These are phyloP conservation scores for Sordariomycetes sp. DNA, from an alignment of 2,329 filamentous ascomycete genomes.

Conservation along the genomic window DNA sequence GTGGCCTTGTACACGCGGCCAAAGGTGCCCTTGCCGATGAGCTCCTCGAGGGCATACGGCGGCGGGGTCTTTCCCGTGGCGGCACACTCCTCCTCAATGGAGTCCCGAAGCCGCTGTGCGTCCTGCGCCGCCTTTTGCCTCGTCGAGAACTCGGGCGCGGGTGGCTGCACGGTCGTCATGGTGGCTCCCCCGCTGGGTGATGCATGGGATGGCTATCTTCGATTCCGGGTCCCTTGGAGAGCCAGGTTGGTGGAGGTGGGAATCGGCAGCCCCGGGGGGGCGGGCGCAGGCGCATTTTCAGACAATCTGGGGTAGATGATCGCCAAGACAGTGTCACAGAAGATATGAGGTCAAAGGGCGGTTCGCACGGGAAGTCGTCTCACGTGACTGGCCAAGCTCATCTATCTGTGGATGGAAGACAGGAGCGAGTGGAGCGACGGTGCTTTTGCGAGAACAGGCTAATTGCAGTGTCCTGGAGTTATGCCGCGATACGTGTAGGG, in stretches of 20 bases:
- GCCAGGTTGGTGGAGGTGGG: neutral
- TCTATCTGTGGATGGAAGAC: neutral
- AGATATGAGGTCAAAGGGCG: neutral
- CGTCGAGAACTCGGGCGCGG: neutral
- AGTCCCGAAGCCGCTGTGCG: neutral
- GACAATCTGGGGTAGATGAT: neutral
- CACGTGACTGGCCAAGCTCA: neutral
- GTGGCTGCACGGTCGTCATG: neutral
- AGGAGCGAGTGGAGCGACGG: neutral
- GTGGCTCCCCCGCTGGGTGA: neutral
- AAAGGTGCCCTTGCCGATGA: conserved; percentile 67
- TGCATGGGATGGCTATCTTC: neutral
- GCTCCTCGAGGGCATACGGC: conserved; percentile 54
- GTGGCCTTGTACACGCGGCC: conserved; percentile 63
- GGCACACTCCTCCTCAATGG: neutral
- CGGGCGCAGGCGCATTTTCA: neutral
- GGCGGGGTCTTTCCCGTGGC: neutral
- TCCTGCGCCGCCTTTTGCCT: conserved; percentile 2
- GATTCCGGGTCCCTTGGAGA: neutral
- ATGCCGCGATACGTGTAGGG: too few relatives aligned
- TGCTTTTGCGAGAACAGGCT: neutral
- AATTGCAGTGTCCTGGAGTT: neutral
- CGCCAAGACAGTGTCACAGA: neutral
- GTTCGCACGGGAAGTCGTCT: neutral
- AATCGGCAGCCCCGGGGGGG: neutral